A percentile compares a stretch with the other conserved stretches of the same genome.
Evolutionary conservation across 2,329 filamentous ascomycete genomes (phyloP).

Genomic region (Penicillium sp.): DNA sequence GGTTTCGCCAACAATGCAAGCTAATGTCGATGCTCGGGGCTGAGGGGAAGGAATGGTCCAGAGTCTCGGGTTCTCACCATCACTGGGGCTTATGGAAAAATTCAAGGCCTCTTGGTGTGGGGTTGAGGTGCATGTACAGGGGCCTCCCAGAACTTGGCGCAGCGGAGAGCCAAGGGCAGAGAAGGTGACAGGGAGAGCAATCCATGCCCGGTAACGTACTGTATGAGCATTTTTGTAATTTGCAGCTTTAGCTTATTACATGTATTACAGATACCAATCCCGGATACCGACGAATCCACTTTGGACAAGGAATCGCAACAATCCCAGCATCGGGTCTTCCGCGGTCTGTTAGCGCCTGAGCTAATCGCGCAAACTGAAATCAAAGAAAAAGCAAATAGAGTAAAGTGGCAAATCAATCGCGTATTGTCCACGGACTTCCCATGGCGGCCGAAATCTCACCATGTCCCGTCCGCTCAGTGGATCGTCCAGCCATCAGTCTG

Average conservation of each 20-base stretch:
- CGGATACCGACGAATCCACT: neutral
- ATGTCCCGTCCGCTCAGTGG: constrained; percentile 4
- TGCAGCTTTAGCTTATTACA: neutral
- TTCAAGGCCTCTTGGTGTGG: neutral
- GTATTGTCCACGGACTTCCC: neutral
- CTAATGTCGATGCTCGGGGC: neutral
- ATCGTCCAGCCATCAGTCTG: constrained; percentile 6
- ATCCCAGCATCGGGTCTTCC: neutral
- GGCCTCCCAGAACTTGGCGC: constrained; percentile 5
- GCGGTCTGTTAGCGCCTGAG: neutral
- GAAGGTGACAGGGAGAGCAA: neutral
- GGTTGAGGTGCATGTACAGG: constrained; percentile 3
- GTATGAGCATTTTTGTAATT: neutral
- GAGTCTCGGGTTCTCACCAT: neutral
- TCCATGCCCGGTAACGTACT: constrained; percentile 1
- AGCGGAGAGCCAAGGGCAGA: no score
- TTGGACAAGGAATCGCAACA: neutral
- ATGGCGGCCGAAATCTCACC: constrained; percentile 4
- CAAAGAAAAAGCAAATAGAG: neutral
- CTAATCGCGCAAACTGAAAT: neutral
- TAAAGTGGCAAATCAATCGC: neutral
- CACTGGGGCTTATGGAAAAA: constrained; percentile 9
- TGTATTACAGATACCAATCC: neutral
- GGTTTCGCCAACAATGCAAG: neutral
- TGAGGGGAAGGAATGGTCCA: neutral